Percentiles rank a stretch among this genome's conserved stretches.
These are phyloP conservation scores for Oryza meyeriana DNA, from an alignment of 176 grass and related monocot genomes.

Conservation along the genomic window DNA sequence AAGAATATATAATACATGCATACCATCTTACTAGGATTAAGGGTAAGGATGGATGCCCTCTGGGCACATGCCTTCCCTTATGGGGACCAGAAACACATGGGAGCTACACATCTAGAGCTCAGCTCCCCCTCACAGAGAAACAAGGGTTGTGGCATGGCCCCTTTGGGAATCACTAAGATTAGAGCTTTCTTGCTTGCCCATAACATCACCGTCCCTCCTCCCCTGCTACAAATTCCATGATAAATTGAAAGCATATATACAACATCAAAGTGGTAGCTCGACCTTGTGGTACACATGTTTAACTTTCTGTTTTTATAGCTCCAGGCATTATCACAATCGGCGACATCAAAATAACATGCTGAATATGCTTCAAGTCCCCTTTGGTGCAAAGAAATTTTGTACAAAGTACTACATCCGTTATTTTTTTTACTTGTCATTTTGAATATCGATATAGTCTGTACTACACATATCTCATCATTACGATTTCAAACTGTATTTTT, in stretches of 20 bases:
- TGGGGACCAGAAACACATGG: constrained; percentile 87
- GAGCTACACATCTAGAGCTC: constrained; percentile 56
- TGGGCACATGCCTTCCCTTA: constrained; percentile 59
- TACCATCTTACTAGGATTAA: constrained; percentile 34
- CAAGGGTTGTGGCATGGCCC: constrained; percentile 17
- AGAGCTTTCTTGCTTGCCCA: constrained; percentile 33
- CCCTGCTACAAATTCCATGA: constrained; percentile 17
- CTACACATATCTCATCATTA: too few relatives aligned
- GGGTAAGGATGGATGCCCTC: constrained; percentile 47
- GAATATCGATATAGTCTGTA: too few relatives aligned
- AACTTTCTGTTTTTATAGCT: not conserved
- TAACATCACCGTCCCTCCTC: constrained; percentile 27
- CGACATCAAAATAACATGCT: not conserved
- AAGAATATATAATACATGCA: constrained; percentile 25
- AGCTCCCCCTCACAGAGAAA: constrained; percentile 35
- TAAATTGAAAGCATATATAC: not conserved
- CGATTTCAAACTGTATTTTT: too few relatives aligned
- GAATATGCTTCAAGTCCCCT: not conserved
- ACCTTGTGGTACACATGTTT: not conserved
- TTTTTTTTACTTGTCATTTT: too few relatives aligned
- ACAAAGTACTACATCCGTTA: not conserved
- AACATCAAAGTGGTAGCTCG: not conserved
- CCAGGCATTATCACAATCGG: not conserved
- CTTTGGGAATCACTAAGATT: constrained; percentile 46
- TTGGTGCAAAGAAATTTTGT: not conserved